phyloP scores from a whole-genome alignment of 768 basidiomycete species.

The Coprinopsis strossmayeri region DNA sequence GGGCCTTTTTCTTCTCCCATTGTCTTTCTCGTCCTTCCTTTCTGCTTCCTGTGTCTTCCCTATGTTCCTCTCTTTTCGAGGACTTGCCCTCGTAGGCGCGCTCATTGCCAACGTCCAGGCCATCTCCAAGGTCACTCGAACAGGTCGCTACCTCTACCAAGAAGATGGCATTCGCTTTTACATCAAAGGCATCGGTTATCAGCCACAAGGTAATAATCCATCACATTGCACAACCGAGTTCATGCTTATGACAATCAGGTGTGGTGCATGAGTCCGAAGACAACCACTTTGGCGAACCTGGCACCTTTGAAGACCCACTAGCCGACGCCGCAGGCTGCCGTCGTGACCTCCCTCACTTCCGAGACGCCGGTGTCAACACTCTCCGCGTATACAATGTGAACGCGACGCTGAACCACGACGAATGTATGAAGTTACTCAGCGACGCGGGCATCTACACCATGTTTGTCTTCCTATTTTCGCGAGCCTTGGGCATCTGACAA shows the following conservation, averaged over 20 bases:
- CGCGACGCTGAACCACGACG: constrained; percentile 76
- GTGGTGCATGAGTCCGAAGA: constrained; percentile 36
- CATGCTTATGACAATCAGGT: constrained; percentile 20
- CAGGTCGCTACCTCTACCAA: constrained; percentile 78
- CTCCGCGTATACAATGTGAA: constrained; percentile 86
- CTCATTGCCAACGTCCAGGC: constrained; percentile 47
- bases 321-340: constrained; percentile 58
- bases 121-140: constrained; percentile 59
- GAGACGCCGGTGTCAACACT: constrained; percentile 72
- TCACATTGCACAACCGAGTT: not conserved
- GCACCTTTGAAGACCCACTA: constrained; percentile 76
- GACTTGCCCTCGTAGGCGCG: constrained; percentile 25
- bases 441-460: constrained; percentile 83
- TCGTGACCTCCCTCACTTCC: constrained; percentile 74
- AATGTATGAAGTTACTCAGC: constrained; percentile 75
- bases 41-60: constrained; percentile 8
- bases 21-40: constrained; percentile 2
- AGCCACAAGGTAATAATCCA: constrained; percentile 66
- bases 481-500: not conserved
- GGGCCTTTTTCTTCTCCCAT: no score
- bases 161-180: constrained; percentile 74
- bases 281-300: constrained; percentile 66
- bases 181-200: constrained; percentile 85
- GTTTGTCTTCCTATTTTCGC: constrained; percentile 43
- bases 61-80: constrained; percentile 23